Base-by-base conservation (phyloP, 257 asterid genomes). In the Misopates orontium region DNA sequence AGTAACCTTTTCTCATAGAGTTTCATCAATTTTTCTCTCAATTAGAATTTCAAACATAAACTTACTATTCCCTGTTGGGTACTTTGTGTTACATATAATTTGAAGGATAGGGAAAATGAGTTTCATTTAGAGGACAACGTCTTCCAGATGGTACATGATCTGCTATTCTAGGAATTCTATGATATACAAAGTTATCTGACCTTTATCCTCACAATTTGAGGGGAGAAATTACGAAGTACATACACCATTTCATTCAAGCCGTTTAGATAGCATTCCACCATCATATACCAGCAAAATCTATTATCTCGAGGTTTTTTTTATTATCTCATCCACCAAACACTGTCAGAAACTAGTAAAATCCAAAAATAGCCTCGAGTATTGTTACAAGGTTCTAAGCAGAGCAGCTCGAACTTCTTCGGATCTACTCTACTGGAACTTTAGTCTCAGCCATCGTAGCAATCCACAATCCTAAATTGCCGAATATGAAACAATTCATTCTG, bases 261-360 rank as follows among this genome's bases (percentile, higher is more conserved):
- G 49, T 36, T 25, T 18, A 21, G 12, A 44, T 39, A 25, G 56
- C 41, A 28, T 58, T 31, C 47, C 65, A 60, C 52, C 41, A 44
- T 19, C 14, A 47, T 42, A n/a, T 62, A 21, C 32, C 1, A 60
- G 13, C 15, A 32, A 10, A 36, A 60, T 15, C 54, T 16, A 68
- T 41, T 19, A 56, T 6, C 14, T 25, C 8, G 25, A 19, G 28
- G 28, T 31, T 48, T 2, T 59, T 20, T 16, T 48, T 59, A 11
- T 4, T n/a, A 13, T 39, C 45, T 45, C 1, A 21, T 56, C 39
- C 18, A 53, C 18, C 18, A 51, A 69, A 19, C 31, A 32, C 13
- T 11, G 8, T 16, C 24, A 55, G 8, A 24, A 55, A 36, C 47
- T 12, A 71, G 47, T 3, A 12, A 42, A 21, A 60, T 5, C 14